Conservation (phyloP, 495 filamentous ascomycete species). For the Aspergillus leporis region DNA sequence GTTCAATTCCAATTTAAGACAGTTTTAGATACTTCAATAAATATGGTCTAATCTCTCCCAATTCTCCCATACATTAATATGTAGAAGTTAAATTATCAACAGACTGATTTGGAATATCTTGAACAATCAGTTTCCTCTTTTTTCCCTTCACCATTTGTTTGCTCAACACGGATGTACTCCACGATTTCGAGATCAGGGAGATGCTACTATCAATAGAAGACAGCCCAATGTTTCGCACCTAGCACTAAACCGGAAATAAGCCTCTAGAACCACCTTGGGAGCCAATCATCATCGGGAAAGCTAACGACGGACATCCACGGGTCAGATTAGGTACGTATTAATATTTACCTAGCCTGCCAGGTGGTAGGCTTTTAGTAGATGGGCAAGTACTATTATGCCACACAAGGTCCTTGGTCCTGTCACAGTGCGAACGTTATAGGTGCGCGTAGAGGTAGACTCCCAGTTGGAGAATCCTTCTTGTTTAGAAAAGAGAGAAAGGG, state of each 20-base stretch:
- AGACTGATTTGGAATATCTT: background rate
- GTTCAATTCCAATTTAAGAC: conserved; percentile 1
- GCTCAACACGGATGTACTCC: background rate
- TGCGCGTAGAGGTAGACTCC: too few relatives aligned
- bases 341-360: background rate
- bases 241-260: background rate
- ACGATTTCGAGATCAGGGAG: too few relatives aligned
- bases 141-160: background rate
- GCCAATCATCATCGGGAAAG: background rate
- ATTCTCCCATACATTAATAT: background rate
- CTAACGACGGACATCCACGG: background rate
- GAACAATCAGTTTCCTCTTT: background rate
- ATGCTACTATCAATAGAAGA: background rate
- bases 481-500: too few relatives aligned
- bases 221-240: background rate
- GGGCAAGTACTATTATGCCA: too few relatives aligned
- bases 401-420: too few relatives aligned
- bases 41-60: background rate
- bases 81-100: background rate
- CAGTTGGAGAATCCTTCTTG: too few relatives aligned
- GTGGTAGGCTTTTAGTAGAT: too few relatives aligned
- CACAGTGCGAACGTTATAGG: too few relatives aligned
- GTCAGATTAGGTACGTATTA: background rate
- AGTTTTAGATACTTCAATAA: too few relatives aligned
- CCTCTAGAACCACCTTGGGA: background rate